These are phyloP conservation scores for Mycena sp. DNA, from an alignment of 1,284 basidiomycete species.

Conservation along the genomic window DNA sequence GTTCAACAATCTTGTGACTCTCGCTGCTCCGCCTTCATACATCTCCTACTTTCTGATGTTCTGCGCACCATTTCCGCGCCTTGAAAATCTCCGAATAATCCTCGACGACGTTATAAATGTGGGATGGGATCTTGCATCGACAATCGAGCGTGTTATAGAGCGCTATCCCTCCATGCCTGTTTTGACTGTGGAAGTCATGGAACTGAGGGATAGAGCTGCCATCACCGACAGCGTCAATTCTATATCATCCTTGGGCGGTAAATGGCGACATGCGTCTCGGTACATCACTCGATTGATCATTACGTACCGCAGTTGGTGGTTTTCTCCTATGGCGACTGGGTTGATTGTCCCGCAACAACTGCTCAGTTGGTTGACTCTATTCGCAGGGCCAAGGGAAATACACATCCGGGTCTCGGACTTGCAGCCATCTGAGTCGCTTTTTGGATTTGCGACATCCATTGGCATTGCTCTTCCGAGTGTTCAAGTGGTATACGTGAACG, in stretches of 20 bases:
- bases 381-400: background rate
- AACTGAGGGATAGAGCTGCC: background rate
- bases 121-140: background rate
- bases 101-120: background rate
- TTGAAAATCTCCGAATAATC: background rate
- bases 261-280: conserved; percentile 10
- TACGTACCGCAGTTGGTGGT: background rate
- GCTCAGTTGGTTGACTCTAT: background rate
- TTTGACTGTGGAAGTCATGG: background rate
- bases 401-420: background rate
- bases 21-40: background rate
- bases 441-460: background rate
- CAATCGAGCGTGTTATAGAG: conserved; percentile 5
- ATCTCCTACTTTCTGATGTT: background rate
- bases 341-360: background rate
- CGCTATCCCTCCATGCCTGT: background rate
- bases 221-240: background rate
- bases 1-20: background rate
- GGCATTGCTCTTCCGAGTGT: background rate
- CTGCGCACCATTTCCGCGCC: background rate
- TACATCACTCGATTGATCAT: background rate
- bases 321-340: background rate
- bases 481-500: background rate
- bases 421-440: background rate
- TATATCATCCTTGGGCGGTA: background rate